Base-by-base conservation (phyloP, 1,284 basidiomycete genomes). In the Termitomyces sp. region DNA sequence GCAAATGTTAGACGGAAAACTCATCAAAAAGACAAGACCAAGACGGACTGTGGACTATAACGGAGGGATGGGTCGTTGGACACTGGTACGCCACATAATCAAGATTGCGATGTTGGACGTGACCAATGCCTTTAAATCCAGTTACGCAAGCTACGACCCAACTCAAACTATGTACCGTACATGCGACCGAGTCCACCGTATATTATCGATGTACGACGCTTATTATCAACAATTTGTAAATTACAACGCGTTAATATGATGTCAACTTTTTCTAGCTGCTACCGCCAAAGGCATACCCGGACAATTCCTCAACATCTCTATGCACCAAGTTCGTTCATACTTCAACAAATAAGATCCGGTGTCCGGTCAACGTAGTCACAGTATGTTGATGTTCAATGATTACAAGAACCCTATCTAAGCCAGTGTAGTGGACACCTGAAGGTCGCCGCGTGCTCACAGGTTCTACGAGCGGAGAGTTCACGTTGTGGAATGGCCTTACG, bases 321-420 rank as follows among this genome's bases (percentile, higher is more conserved):
- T 94, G 94, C 66, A 95, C 94, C 42, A 94, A 94, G 67, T 97
- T 98, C 64, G 90, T 98, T 10, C 97, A 99, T 69, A 98, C 95
- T 0, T 96, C 94, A 5, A 98, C 95, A 48, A 99, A 99, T 79
- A 99, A 99, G 74, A 94, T 98, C 61, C 82, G 94, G 52, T 97
- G 93, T 74, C 95, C 96, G 0, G 94, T 98, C 48, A 96, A 98
- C 62, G 89, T 95, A 31, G 95, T 98, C 24, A 84, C 86, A 64
- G 93, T 94, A 62, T 64, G 88, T 80, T 21, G 17, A 26, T 4
- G 9, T 38, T 9, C 13, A n/a, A 33, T 38, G 31, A 30, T 21
- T 10, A 15, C 39, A 38, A 50, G 33, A 12, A 56, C 50, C 41
- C 39, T 39, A 56, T 41, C 61, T 21, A 54, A 19, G 47, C 46